A percentile compares a stretch with the other conserved stretches of the same genome.
Evolutionary conservation across 2,329 filamentous ascomycete species (phyloP).

Genomic region (Magnaporthales sp.): DNA sequence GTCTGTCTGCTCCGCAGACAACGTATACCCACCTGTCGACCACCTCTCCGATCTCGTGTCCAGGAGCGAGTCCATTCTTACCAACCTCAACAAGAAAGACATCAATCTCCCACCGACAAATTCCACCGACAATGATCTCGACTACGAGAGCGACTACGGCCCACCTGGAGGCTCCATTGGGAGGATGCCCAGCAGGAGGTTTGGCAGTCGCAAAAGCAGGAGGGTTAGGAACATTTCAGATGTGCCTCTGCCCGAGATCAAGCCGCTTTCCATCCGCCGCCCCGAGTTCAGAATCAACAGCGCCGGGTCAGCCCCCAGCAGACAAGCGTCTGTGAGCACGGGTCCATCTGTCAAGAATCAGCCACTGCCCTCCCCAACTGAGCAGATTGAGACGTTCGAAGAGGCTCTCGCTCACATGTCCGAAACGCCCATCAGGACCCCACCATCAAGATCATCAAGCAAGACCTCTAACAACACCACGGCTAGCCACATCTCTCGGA

Average conservation of each 20-base stretch:
- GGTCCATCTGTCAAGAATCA: background rate
- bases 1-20: background rate
- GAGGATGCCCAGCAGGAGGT: slow-evolving; percentile 2
- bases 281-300: background rate
- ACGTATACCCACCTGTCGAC: background rate
- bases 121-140: background rate
- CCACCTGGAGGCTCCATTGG: background rate
- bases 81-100: background rate
- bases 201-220: slow-evolving; percentile 4
- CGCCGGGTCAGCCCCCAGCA: background rate
- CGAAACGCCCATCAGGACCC: background rate
- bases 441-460: background rate
- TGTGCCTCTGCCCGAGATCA: background rate
- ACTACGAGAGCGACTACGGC: slow-evolving; percentile 5
- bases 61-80: background rate
- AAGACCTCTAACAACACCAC: background rate
- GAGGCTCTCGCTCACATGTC: background rate
- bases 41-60: background rate
- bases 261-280: background rate
- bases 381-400: background rate
- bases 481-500: background rate
- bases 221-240: background rate
- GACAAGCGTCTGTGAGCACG: background rate
- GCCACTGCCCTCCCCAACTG: background rate
- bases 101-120: background rate